Base-by-base conservation (phyloP, 1,284 basidiomycete genomes). In the Mycosarcoma mackinlayi region DNA sequence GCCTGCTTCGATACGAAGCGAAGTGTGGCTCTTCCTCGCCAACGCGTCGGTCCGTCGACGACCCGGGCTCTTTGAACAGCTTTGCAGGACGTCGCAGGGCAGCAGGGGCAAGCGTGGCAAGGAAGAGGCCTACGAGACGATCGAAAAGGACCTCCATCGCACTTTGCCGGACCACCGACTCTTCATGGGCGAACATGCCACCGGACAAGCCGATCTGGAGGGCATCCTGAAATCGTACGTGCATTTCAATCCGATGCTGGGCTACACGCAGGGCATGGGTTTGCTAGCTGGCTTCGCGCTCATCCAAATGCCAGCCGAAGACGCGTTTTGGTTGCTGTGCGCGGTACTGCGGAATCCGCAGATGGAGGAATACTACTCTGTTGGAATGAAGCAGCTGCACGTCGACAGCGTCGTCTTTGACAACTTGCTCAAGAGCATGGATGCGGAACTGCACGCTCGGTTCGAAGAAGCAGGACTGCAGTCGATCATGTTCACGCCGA, bases 251-350 rank as follows among this genome's bases (percentile, higher is more conserved):
- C 86, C 85, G 30, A 86, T 73, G 46, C 63, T 77, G 24, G 78
- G 77, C n/a, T 75, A 75, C 58, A 79, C 68, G 38, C 18, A 76
- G 89, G 92, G 90, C 9, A 86, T 96, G 59, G 88, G 89, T 3
- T 84, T 89, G 16, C 88, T 96, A 46, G 89, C 89, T 10, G 92
- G 91, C 0, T 88, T 92, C 54, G 84, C 95, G 24, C 84, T 96
- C 0, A 85, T 92, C 25, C 89, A 93, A 59, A 89, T 91, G 1
- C 92, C 91, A 0, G 91, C 93, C 63, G 93, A 96, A 82, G 92
- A 95, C 67, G 91, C 92, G 0, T 97, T 97, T 80, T 96, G 92
- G 92, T 76, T 86, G 11, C 75, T 86, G 10, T 78, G 80, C 7
- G 92, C 92, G 4, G 90, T 96, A 61, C 85, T 93, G 7, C 89